Base-by-base conservation (phyloP, 169 alveolate genomes). In the Ophryocystis elektroscirrha region DNA sequence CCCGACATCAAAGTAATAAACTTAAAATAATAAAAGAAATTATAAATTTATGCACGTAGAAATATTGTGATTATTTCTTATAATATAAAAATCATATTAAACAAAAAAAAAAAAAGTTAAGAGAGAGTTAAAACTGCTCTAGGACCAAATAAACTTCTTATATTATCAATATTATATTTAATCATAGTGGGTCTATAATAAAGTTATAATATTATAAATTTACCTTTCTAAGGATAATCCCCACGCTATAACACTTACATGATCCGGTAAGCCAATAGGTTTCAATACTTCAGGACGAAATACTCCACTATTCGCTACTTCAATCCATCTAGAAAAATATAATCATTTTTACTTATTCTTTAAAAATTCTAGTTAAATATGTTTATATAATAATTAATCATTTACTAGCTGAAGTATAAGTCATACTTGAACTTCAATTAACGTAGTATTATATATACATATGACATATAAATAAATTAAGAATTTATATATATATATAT, bases 161-260 rank as follows among this genome's bases (percentile, higher is more conserved):
- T 93, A 65, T 93, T 89, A n/a, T 73, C 60, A 25, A 87, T 74
- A 62, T 80, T 84, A 71, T 88, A 84, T 63, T 85, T 78, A 50
- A 93, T 88, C 99, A 93, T 93, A 2, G 52, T 85, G 23, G 98
- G 98, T 53, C 99, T n/a, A n/a, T n/a, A n/a, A n/a, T n/a, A n/a
- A n/a, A n/a, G n/a, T n/a, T n/a, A n/a, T n/a, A n/a, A n/a, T n/a
- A n/a, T n/a, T n/a, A n/a, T n/a, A n/a, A n/a, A n/a, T n/a, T n/a
- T n/a, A n/a, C n/a, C n/a, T 73, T 72, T 93, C 99, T 12, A 93
- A 76, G 48, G 92, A 76, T 24, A 94, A 83, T 29, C 99, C 98
- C 98, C 99, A 94, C 42, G 96, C 98, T 28, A 94, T 77, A 19
- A 92, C 98, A 19, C 80, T 69, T 29, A 94, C 92, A 54, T 89